A percentile compares a stretch with the other conserved stretches of the same genome.
Conservation (phyloP, 768 basidiomycete species). For the Lactarius sp. region DNA sequence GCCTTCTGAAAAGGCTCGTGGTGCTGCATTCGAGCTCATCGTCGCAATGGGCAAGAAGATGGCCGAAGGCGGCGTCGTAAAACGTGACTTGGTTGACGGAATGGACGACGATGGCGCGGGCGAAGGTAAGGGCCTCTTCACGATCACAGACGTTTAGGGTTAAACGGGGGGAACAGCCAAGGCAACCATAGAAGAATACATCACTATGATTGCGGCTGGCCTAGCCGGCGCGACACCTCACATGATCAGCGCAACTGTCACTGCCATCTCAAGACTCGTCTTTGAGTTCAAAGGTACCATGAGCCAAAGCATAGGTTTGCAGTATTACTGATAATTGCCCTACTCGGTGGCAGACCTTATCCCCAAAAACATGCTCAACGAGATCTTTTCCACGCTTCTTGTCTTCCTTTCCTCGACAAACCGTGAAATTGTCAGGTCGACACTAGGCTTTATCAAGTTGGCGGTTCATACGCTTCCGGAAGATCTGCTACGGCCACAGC, state of each 20-base stretch:
- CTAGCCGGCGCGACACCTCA: conserved; percentile 90
- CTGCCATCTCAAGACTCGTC: conserved; percentile 85
- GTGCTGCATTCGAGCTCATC: conserved; percentile 85
- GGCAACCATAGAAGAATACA: conserved; percentile 84
- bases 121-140: conserved; percentile 30
- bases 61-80: conserved; percentile 79
- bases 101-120: conserved; percentile 70
- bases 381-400: conserved; percentile 80
- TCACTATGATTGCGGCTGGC: conserved; percentile 96
- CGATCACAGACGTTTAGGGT: not conserved
- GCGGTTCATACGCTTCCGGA: conserved; percentile 78
- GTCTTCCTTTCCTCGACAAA: conserved; percentile 92
- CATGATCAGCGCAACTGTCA: conserved; percentile 97
- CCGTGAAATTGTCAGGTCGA: conserved; percentile 96
- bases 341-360: conserved; percentile 49
- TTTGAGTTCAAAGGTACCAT: conserved; percentile 89
- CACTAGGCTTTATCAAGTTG: conserved; percentile 92
- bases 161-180: conserved; percentile 37
- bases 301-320: not conserved
- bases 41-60: conserved; percentile 92
- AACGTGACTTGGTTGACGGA: conserved; percentile 67
- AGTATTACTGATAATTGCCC: not conserved
- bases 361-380: conserved; percentile 65
- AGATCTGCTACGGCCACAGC: conserved; percentile 69
- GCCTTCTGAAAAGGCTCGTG: conserved; percentile 87